These are phyloP conservation scores for Pisolithus albus DNA, from an alignment of 768 basidiomycete species.

Conservation along the genomic window DNA sequence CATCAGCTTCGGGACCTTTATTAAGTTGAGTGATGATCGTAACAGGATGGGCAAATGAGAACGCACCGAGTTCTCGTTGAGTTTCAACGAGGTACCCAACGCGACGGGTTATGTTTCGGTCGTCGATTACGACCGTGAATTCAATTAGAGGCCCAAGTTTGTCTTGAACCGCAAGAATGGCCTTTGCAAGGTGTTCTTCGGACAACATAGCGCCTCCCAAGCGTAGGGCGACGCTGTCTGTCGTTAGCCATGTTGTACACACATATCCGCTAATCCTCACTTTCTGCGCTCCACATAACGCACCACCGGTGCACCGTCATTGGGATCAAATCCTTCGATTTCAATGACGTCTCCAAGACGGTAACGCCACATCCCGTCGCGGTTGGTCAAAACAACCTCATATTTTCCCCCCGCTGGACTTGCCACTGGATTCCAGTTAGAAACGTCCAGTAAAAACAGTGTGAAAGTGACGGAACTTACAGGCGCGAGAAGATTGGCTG, in stretches of 20 bases:
- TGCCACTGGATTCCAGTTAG: constrained; percentile 11
- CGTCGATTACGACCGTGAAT: constrained; percentile 15
- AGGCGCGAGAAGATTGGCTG: constrained; percentile 9
- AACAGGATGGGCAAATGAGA: no score
- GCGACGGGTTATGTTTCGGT: constrained; percentile 1
- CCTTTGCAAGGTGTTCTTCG: constrained; percentile 10
- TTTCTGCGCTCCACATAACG: constrained; percentile 16
- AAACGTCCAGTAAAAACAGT: not conserved
- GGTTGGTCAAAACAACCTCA: constrained; percentile 14
- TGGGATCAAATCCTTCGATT: constrained; percentile 11
- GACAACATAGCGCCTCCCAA: constrained; percentile 1
- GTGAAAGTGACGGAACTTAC: constrained; percentile 1
- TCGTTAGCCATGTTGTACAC: not conserved
- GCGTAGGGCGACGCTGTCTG: constrained; percentile 5
- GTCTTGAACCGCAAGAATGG: constrained; percentile 11
- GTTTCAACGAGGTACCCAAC: not conserved
- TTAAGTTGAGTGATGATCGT: no score
- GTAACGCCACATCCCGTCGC: constrained; percentile 20
- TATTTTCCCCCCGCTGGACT: constrained; percentile 11
- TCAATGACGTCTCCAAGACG: constrained; percentile 18
- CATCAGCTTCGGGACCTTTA: not conserved
- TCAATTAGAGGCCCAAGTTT: constrained; percentile 8
- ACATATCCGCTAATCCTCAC: constrained; percentile 2
- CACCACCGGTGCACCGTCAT: constrained; percentile 15
- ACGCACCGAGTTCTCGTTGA: not conserved